Conservation (phyloP, 163 green algal genomes). For the Scenedesmus sp. region DNA sequence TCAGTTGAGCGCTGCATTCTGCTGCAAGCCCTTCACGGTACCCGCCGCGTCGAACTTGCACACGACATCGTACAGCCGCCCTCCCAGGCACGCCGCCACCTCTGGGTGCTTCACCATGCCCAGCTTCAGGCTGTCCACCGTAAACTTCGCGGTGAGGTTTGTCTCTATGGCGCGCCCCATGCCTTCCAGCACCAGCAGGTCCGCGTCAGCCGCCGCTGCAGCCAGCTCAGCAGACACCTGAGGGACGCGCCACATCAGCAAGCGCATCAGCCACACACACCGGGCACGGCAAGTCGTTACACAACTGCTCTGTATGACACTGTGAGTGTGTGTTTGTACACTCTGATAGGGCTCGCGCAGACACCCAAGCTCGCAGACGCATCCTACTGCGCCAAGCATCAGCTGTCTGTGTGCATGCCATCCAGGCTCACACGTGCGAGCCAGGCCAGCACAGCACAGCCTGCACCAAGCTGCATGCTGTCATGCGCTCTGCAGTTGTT, state of each 20-base stretch:
- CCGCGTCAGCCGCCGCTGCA: constrained; percentile 62
- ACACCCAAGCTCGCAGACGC: too few relatives aligned
- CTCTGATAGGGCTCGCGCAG: too few relatives aligned
- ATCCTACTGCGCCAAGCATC: neutral
- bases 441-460: neutral
- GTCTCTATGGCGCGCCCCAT: constrained; percentile 93
- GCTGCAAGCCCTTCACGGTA: neutral
- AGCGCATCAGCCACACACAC: neutral
- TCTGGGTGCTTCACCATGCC: constrained; percentile 84
- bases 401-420: neutral
- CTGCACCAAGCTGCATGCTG: neutral
- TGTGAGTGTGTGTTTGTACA: too few relatives aligned
- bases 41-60: constrained; percentile 64
- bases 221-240: constrained; percentile 75
- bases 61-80: constrained; percentile 77
- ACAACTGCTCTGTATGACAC: too few relatives aligned
- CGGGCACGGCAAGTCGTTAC: too few relatives aligned
- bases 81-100: constrained; percentile 74
- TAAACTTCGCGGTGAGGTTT: constrained; percentile 81
- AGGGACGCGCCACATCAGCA: neutral
- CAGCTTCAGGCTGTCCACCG: constrained; percentile 53
- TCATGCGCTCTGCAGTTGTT: too few relatives aligned
- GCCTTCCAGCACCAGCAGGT: constrained; percentile 89
- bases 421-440: too few relatives aligned
- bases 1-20: constrained; percentile 33